Evolutionary conservation across 2,329 filamentous ascomycete species (phyloP), one percentile per base, ranked within the genome.

Genomic region (Aspergillus fumigatus): DNA sequence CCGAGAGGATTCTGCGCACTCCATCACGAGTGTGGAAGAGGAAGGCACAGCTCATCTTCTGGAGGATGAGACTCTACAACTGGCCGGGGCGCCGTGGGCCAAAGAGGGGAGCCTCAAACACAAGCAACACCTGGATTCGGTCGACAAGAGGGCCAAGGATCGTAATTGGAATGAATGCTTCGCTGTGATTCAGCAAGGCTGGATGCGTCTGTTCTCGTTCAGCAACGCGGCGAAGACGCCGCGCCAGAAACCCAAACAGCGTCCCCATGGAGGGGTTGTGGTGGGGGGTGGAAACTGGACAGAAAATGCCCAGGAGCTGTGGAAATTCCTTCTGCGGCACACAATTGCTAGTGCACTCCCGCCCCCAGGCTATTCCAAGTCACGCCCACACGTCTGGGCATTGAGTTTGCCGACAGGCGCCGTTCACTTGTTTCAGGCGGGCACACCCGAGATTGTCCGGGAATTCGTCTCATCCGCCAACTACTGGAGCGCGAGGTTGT

Each of bases 261-360:
- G 76, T 25, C 74, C 79, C 52, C 80, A 79, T 56, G 82, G 82
- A 9, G 86, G 84, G 11, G 84, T 87, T 27, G 82, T 89, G 6
- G 94, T 97, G 2, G 94, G 94, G 62, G 94, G 94, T 59, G 94
- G 94, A 25, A 97, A 99, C 73, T 99, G 94, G 94, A 93, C 93
- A 73, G 92, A 97, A 64, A 97, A 96, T 69, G 94, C 94, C 4
- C 92, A 96, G 62, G 90, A 87, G 62, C 80, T 97, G 9, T 92
- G 90, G 65, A 88, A 88, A 21, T 97, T 97, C 73, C 86, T 89
- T 47, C 84, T 99, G 7, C 85, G 92, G 21, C 92, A 97, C 72
- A 95, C 92, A 0, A 89, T 97, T 62, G 94, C 94, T 10, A 96
- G 91, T 55, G 86, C 89, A 0, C 83, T 99, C 14, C 94, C 94